Percentiles rank a stretch among this genome's conserved stretches.
phyloP scores from a whole-genome alignment of 768 basidiomycete species.

The Lentinula edodes region DNA sequence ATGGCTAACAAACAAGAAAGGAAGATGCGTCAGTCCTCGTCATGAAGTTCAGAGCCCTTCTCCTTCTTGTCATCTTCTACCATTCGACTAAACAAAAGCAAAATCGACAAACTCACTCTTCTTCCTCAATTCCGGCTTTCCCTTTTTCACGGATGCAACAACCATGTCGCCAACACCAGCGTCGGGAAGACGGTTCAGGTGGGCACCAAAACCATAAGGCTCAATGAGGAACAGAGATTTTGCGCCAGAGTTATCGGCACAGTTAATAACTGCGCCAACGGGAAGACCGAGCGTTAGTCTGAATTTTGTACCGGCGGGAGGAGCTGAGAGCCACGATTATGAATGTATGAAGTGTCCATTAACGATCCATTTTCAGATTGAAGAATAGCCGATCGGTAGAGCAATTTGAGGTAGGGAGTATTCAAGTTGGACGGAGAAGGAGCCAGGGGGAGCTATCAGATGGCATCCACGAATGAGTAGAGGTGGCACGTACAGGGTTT shows the following conservation, averaged over 20 bases:
- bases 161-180: constrained; percentile 95
- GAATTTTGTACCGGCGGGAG: constrained; percentile 90
- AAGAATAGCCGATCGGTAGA: background rate
- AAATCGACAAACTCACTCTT: constrained; percentile 67
- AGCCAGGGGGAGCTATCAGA: background rate
- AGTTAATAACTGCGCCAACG: constrained; percentile 91
- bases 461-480: background rate
- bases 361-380: background rate
- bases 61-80: background rate
- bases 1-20: constrained; percentile 55
- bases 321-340: background rate
- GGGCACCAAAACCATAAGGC: constrained; percentile 92
- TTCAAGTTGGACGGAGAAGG: background rate
- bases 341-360: background rate
- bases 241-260: constrained; percentile 98
- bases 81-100: background rate
- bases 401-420: background rate
- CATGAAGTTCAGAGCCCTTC: background rate
- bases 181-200: constrained; percentile 95
- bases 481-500: constrained; percentile 1
- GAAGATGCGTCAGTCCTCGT: constrained; percentile 7
- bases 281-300: constrained; percentile 92
- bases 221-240: constrained; percentile 95
- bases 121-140: constrained; percentile 99
- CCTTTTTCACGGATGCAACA: constrained; percentile 98